Percentiles rank a stretch among this genome's conserved stretches.
These are phyloP conservation scores for Collybiopsis luxurians DNA, from an alignment of 768 basidiomycete species.

Conservation along the genomic window DNA sequence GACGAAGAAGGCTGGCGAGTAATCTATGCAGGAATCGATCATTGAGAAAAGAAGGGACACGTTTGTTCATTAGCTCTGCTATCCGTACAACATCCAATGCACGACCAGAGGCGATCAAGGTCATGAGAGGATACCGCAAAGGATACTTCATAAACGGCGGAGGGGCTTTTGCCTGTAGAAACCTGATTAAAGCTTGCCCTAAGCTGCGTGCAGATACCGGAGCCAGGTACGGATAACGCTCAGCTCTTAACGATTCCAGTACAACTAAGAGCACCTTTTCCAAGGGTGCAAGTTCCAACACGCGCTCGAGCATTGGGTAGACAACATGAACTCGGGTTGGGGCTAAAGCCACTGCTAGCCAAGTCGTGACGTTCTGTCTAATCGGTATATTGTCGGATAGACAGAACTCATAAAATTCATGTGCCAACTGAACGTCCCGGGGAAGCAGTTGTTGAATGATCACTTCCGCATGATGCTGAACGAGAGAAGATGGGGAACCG, in stretches of 20 bases:
- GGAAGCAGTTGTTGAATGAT: slow-evolving; percentile 21
- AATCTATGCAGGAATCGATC: slow-evolving; percentile 35
- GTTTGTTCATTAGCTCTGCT: slow-evolving; percentile 35
- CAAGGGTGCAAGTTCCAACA: slow-evolving; percentile 25
- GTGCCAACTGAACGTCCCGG: slow-evolving; percentile 28
- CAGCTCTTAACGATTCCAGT: slow-evolving; percentile 33
- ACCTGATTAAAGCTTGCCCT: slow-evolving; percentile 27
- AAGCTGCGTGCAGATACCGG: slow-evolving; percentile 28
- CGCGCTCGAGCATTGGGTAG: slow-evolving; percentile 30
- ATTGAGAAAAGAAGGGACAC: slow-evolving; percentile 37
- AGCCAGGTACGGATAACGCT: slow-evolving; percentile 27
- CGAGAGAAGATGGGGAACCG: slow-evolving; percentile 17
- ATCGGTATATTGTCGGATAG: slow-evolving; percentile 18
- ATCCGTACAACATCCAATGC: slow-evolving; percentile 34
- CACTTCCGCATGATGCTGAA: slow-evolving; percentile 24
- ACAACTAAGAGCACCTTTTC: slow-evolving; percentile 38
- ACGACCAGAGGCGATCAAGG: slow-evolving; percentile 36
- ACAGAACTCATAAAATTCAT: slow-evolving; percentile 32
- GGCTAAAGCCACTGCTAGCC: slow-evolving; percentile 32
- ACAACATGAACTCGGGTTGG: slow-evolving; percentile 25
- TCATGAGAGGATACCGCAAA: slow-evolving; percentile 43
- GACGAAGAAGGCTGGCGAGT: slow-evolving; percentile 35
- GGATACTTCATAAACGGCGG: slow-evolving; percentile 33
- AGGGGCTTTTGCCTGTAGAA: slow-evolving; percentile 34
- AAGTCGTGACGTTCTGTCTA: slow-evolving; percentile 19